phyloP scores from a whole-genome alignment of 768 basidiomycete species.

The Kwoniella sp. region DNA sequence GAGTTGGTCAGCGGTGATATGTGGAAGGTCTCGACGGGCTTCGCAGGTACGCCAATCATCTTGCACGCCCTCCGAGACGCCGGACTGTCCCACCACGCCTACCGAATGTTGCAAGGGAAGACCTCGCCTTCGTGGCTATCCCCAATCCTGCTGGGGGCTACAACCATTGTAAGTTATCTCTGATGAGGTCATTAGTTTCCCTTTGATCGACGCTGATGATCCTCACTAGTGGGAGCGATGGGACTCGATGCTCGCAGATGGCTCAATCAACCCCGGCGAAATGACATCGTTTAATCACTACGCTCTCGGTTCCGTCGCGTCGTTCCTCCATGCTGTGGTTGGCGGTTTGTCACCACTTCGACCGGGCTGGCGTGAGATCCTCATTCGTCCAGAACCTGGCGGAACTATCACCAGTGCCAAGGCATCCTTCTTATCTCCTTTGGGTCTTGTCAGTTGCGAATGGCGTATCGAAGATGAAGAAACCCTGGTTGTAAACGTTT shows the following conservation, averaged over 20 bases:
- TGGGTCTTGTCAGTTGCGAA: slow-evolving; percentile 21
- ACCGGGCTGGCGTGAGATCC: slow-evolving; percentile 36
- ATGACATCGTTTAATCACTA: slow-evolving; percentile 53
- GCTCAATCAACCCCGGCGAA: slow-evolving; percentile 47
- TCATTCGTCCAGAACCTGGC: slow-evolving; percentile 38
- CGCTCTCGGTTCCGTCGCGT: slow-evolving; percentile 41
- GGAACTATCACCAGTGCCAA: slow-evolving; percentile 39
- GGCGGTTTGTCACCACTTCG: slow-evolving; percentile 34
- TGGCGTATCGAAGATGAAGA: slow-evolving; percentile 31
- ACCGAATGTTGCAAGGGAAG: slow-evolving; percentile 45
- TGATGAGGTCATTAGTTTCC: neutral
- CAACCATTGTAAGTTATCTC: slow-evolving; percentile 19
- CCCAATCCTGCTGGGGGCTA: slow-evolving; percentile 30
- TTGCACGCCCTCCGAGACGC: slow-evolving; percentile 35
- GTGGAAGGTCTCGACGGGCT: slow-evolving; percentile 42
- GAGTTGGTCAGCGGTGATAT: slow-evolving; percentile 20
- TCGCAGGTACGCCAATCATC: slow-evolving; percentile 52
- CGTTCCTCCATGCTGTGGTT: slow-evolving; percentile 33
- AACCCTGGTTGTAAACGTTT: slow-evolving; percentile 21
- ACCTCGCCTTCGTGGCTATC: slow-evolving; percentile 39
- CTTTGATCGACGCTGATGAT: neutral
- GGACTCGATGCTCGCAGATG: slow-evolving; percentile 45
- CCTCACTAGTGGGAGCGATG: slow-evolving; percentile 45
- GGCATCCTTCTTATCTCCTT: slow-evolving; percentile 19
- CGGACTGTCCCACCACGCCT: slow-evolving; percentile 40